phyloP scores from a whole-genome alignment of 2,329 filamentous ascomycete species.

The Sporothrix protearum region DNA sequence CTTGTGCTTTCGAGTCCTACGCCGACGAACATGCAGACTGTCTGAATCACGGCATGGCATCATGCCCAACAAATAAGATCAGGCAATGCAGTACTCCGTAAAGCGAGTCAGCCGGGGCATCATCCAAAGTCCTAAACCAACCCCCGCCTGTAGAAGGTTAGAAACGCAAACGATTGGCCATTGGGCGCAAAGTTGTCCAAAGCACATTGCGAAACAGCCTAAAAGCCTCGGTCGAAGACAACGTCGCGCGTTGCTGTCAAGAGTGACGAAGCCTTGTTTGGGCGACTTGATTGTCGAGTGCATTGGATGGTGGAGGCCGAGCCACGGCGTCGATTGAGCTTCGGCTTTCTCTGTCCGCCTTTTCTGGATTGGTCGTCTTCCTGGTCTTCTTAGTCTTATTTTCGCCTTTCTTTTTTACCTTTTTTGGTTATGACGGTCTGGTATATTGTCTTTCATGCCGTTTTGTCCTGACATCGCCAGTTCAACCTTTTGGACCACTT shows the following conservation, averaged over 20 bases:
- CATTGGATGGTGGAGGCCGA: neutral
- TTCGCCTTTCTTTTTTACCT: neutral
- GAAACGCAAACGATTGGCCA: conserved; percentile 4
- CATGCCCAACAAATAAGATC: neutral
- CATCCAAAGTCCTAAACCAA: neutral
- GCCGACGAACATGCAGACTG: too few relatives aligned
- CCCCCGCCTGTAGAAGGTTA: neutral
- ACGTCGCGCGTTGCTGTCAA: neutral
- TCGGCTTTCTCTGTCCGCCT: neutral
- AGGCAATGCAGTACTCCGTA: neutral
- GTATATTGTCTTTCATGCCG: neutral
- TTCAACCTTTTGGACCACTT: neutral
- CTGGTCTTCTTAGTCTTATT: neutral
- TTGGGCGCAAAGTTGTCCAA: neutral
- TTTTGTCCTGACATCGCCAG: neutral
- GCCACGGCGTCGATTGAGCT: neutral
- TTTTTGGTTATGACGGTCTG: neutral
- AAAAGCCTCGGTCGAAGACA: neutral
- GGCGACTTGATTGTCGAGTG: neutral
- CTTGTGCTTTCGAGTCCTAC: neutral
- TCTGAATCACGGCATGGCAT: too few relatives aligned
- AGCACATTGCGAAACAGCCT: neutral
- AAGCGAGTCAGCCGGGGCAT: neutral
- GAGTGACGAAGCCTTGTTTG: neutral
- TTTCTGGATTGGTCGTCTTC: neutral